phyloP scores from a whole-genome alignment of 2,329 filamentous ascomycete species.

The Colletotrichum gloeosporioides region DNA sequence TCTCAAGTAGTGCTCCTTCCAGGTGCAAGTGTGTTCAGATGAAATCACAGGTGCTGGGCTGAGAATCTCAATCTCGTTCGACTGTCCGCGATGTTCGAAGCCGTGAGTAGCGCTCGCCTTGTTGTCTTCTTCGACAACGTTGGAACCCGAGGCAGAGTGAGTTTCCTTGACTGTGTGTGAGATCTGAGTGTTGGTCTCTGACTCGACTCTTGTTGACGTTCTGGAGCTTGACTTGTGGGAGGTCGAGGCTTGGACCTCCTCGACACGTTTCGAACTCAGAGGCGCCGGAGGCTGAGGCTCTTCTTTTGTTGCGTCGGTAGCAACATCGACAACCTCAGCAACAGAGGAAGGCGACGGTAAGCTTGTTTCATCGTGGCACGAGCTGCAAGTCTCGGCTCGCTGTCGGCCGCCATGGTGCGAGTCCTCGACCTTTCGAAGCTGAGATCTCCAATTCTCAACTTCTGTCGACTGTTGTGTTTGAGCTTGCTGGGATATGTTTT shows the following conservation, averaged over 20 bases:
- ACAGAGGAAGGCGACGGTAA: background rate
- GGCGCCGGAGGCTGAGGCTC: background rate
- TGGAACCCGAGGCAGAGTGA: background rate
- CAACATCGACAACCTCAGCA: background rate
- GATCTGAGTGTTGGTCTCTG: background rate
- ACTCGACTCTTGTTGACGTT: background rate
- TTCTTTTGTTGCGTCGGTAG: background rate
- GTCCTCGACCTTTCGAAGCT: background rate
- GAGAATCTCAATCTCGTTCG: conserved; percentile 27
- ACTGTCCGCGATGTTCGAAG: background rate
- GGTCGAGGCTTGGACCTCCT: background rate
- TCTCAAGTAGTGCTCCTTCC: conserved; percentile 46
- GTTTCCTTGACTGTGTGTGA: background rate
- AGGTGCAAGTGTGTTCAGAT: conserved; percentile 45
- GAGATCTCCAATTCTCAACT: conserved; percentile 7
- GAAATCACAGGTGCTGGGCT: conserved; percentile 39
- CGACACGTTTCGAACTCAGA: background rate
- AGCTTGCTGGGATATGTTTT: conserved; percentile 3
- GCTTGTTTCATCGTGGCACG: background rate
- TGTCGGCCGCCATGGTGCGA: background rate
- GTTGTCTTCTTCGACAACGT: background rate
- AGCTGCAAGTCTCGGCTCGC: background rate
- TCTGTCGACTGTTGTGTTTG: background rate
- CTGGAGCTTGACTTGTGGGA: background rate
- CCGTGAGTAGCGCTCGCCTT: background rate